Evolutionary conservation across 2,329 filamentous ascomycete species (phyloP).

Genomic region (Fusarium lateritium): DNA sequence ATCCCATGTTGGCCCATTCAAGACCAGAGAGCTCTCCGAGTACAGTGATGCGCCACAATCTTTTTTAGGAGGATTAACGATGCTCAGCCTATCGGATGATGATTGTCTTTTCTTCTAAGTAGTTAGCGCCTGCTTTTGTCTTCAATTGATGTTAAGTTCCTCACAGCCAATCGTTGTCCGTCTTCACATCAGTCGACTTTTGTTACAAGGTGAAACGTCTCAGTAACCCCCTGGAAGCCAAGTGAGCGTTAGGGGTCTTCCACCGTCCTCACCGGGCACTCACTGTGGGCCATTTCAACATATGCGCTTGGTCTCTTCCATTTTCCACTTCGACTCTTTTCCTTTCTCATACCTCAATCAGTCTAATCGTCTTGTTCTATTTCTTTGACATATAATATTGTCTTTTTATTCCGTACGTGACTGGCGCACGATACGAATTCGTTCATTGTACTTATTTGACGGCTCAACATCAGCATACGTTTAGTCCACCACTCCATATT

Average conservation of each 20-base stretch:
- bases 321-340: slow-evolving; percentile 30
- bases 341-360: slow-evolving; percentile 22
- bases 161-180: slow-evolving; percentile 39
- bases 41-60: too few relatives aligned
- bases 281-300: slow-evolving; percentile 37
- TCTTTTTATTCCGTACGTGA: slow-evolving; percentile 42
- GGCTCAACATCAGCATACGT: background rate
- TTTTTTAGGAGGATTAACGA: background rate
- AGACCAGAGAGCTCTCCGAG: background rate
- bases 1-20: slow-evolving; percentile 6
- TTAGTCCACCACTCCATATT: slow-evolving; percentile 1
- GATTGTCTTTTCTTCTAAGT: background rate
- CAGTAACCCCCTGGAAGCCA: slow-evolving; percentile 41
- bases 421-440: slow-evolving; percentile 43
- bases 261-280: slow-evolving; percentile 41
- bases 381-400: slow-evolving; percentile 22
- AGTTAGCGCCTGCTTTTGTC: background rate
- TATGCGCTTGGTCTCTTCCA: slow-evolving; percentile 46
- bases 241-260: slow-evolving; percentile 37
- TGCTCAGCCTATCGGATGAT: background rate
- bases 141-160: background rate
- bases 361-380: slow-evolving; percentile 11
- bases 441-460: slow-evolving; percentile 22
- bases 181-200: slow-evolving; percentile 47
- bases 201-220: slow-evolving; percentile 64